These are phyloP conservation scores for Fragilaria crotonensis DNA, from an alignment of 108 stramenopile genomes.

Conservation along the genomic window DNA sequence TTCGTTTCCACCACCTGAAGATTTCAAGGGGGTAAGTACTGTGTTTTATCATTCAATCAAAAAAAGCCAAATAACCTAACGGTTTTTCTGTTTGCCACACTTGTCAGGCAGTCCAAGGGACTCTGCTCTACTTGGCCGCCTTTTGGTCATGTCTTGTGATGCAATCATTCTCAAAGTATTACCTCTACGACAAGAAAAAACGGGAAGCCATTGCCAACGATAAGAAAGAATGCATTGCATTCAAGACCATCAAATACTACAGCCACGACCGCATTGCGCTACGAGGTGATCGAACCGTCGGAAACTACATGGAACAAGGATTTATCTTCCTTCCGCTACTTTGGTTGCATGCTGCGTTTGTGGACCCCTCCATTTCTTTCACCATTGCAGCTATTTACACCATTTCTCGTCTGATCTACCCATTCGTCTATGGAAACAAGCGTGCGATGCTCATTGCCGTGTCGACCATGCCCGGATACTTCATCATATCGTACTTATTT, in stretches of 20 bases:
- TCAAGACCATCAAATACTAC: constrained; percentile 15
- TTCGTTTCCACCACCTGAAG: constrained; percentile 4
- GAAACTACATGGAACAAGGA: constrained; percentile 14
- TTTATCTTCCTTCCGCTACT: constrained; percentile 12
- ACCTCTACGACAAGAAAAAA: constrained; percentile 9
- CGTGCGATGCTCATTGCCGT: not conserved
- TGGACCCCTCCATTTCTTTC: constrained; percentile 4
- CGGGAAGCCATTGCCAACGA: constrained; percentile 9
- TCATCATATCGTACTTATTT: not conserved
- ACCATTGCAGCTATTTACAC: constrained; percentile 3
- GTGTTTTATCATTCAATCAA: too few species aligned
- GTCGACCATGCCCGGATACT: constrained; percentile 7
- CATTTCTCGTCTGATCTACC: constrained; percentile 1
- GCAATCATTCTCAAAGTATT: constrained; percentile 16
- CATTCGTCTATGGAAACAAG: not conserved
- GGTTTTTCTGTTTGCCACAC: not conserved
- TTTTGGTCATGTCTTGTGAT: constrained; percentile 3
- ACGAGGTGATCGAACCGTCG: constrained; percentile 13
- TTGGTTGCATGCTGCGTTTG: constrained; percentile 21
- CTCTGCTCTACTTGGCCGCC: constrained; percentile 10
- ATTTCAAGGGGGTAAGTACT: constrained; percentile 8
- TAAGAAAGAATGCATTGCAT: constrained; percentile 2
- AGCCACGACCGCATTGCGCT: constrained; percentile 9
- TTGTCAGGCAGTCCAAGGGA: constrained; percentile 13
- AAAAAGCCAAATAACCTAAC: not conserved